Base-by-base conservation (phyloP, 306 rosid genomes). In the Ammopiptanthus mongolicus region DNA sequence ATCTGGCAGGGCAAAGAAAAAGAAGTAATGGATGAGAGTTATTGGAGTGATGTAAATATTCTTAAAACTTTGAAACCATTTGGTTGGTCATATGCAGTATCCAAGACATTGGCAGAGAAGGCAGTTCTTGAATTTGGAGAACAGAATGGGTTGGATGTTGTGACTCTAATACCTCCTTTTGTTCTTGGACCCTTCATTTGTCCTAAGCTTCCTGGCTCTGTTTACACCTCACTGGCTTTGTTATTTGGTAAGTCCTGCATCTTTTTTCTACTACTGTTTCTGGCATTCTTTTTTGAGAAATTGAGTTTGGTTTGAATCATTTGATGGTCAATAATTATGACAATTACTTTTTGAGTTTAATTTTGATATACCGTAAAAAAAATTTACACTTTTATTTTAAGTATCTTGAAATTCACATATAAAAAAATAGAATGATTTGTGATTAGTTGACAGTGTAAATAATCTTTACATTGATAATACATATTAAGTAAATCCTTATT, bases 101-200 rank as follows among this genome's bases (percentile, higher is more conserved):
- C 96, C 0, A 91, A 87, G 85, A 89, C 90, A 6, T 9, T 83
- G 42, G 82, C 93, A 0, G 96, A 91, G 61, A 82, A 36, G 41
- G 84, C 87, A 4, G 91, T 83, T 8, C 81, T 91, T 66, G 90
- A 87, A 39, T 91, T 87, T 46, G 86, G 85, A 6, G 74, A 84
- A 19, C 34, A 72, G 5, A n/a, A 82, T 81, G 97, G 85, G 4
- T 70, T 91, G 51, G 87, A 89, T 22, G 86, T 87, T 60, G 88
- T 91, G 5, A 79, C 90, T 17, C 2, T 91, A 0, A 68, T 86
- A 8, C 96, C 90, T 57, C n/a, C 82, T 34, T 61, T 78, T 59
- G 87, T 89, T 39, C 44, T 64, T 31, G 93, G 97, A 13, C 84
- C 86, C 8, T 92, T 85, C 73, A 75, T 92, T 57, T 89, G 88